Base-by-base conservation (phyloP, 495 filamentous ascomycete species). In the Aspergillus saccharolyticus region DNA sequence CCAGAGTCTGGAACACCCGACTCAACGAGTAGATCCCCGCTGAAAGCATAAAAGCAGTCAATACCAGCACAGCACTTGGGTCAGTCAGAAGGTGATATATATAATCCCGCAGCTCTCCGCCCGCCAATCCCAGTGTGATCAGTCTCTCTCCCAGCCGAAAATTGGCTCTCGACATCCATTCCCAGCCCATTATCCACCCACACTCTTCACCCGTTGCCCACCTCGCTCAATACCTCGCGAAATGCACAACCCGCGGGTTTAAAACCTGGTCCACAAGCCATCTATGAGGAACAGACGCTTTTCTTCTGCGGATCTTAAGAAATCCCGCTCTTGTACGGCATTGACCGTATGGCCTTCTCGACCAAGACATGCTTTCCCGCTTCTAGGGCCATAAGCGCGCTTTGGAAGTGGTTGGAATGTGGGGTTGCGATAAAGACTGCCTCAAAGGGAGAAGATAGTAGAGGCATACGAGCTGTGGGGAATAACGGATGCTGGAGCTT, bases 341-440 rank as follows among this genome's bases (percentile, higher is more conserved):
- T 85, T 93, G 50, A 89, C 82, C 0, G 89, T 90, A 63, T 58
- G 0, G 74, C 66, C 64, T 78, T 79, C 64, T 79, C 77, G 58
- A 74, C 78, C 19, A 79, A 57, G 12, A 79, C 70, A 52, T 79
- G 75, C 25, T 74, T 66, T 20, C 72, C 67, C 10, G 68, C 66
- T 1, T 66, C 61, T 17, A 79, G 76, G 8, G 78, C 77, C 33
- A 71, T 67, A 50, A 76, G 69, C 12, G 70, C 69, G 55, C 78
- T 62, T 24, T 74, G 85, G 73, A 88, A 91, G 74, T 95, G 90
- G 67, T 91, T 88, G 33, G 83, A 88, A 71, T 93, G 89, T 4
- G 90, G 90, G 0, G 90, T 92, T n/a, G 88, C 89, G 33, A 94
- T 82, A 64, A 91, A 93, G 71, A 93, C 74, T 56, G 89, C 86